Base-by-base conservation (phyloP, 129 eudicot genomes). In the Flaveria trinervia region DNA sequence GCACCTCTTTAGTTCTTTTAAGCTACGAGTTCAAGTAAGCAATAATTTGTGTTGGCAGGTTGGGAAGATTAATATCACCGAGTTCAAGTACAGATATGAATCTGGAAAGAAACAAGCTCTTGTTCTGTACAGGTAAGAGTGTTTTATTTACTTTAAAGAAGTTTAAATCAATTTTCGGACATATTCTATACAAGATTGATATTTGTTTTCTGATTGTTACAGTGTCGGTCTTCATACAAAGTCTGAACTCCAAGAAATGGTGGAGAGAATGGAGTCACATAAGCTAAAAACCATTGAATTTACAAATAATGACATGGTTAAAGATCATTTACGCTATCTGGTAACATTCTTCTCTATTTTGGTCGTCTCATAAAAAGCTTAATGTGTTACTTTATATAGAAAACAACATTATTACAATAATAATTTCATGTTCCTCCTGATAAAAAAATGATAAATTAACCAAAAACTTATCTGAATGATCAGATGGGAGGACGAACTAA, bases 241-340 rank as follows among this genome's bases (percentile, higher is more conserved):
- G 76, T 73, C 70, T 64, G 97, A 94, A 81, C 93, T 94, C 61
- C 88, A 87, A 72, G 88, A 81, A 49, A 94, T 94, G 98, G 72
- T 85, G 73, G 88, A 77, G 54, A 86, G 92, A 60, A 82, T 95
- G 99, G 83, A 86, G 82, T 86, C 88, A 68, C 76, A 95, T 83
- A 77, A 83, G 56, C 95, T 95, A 78, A 86, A 79, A 76, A 95
- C 97, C 69, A 83, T 88, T 26, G 87, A 95, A 77, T 87, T 92
- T 62, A 95, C 97, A 45, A 83, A 85, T 45, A 89, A 89, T 81
- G 97, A 95, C 82, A 75, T 95, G 87, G 99, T 92, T 82, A 92
- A 95, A 81, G 99, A 92, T 81, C 99, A 95, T 86, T 68, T 95
- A 75, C 86, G 97, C 46, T 96, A 95, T 81, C 75, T 95, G 99